These are phyloP conservation scores for Mycosarcoma mackinlayi DNA, from an alignment of 1,284 basidiomycete genomes.

Conservation along the genomic window DNA sequence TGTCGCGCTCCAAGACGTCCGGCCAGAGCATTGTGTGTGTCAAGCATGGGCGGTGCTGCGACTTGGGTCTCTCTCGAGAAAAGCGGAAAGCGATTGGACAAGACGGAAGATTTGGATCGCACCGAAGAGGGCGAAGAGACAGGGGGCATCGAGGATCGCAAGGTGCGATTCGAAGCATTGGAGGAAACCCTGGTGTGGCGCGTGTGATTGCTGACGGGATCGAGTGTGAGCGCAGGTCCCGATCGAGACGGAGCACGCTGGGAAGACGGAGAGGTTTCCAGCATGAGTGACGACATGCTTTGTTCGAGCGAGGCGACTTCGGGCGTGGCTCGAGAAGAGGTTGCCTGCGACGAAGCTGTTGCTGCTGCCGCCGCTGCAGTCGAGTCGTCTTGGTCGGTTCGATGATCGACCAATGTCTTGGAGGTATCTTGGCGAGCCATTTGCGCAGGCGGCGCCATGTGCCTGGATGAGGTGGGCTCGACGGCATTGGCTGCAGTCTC, in stretches of 20 bases:
- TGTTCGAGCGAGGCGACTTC: conserved; percentile 19
- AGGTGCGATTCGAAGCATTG: conserved; percentile 47
- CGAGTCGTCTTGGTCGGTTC: background rate
- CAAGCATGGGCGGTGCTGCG: conserved; percentile 55
- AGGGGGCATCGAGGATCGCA: conserved; percentile 33
- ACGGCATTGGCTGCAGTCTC: conserved; percentile 5
- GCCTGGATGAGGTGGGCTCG: conserved; percentile 4
- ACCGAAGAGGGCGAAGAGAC: conserved; percentile 48
- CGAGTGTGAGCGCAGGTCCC: conserved; percentile 18
- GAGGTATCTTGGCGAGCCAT: conserved; percentile 36
- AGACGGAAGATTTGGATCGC: conserved; percentile 46
- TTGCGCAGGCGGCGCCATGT: conserved; percentile 1
- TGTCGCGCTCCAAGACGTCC: conserved; percentile 51
- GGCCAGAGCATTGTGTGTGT: conserved; percentile 59
- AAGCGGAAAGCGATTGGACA: conserved; percentile 41
- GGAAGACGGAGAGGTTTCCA: conserved; percentile 15
- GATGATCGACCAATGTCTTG: conserved; percentile 22
- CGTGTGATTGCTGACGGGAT: conserved; percentile 15
- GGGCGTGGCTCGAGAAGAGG: conserved; percentile 8
- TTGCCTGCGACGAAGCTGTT: background rate
- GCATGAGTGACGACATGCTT: conserved; percentile 21
- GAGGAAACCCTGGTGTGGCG: conserved; percentile 43
- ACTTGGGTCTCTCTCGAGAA: conserved; percentile 41
- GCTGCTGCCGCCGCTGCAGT: conserved; percentile 5
- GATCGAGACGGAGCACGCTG: conserved; percentile 11